These are phyloP conservation scores for Camelina hispida DNA, from an alignment of 345 rosid species.

Conservation along the genomic window DNA sequence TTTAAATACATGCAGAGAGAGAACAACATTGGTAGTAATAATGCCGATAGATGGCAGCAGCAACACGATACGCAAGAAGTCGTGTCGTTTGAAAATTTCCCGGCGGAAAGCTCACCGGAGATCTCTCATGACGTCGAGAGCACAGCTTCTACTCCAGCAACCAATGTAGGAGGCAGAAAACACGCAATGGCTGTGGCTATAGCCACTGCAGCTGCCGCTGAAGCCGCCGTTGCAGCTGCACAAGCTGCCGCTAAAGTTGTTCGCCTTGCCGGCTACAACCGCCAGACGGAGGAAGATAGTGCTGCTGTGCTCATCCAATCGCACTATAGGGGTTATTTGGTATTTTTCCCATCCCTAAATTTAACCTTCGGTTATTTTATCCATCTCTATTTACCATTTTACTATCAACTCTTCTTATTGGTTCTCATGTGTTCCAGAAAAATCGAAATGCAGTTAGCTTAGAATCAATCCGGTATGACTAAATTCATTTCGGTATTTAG, in stretches of 20 bases:
- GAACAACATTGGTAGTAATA: constrained; percentile 25
- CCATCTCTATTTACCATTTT: neutral
- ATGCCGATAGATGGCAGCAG: constrained; percentile 51
- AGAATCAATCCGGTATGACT: neutral
- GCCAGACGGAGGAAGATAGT: constrained; percentile 72
- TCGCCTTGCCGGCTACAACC: constrained; percentile 83
- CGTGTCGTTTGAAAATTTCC: constrained; percentile 84
- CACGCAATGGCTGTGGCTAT: constrained; percentile 89
- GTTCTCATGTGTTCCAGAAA: neutral
- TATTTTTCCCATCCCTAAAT: constrained; percentile 39
- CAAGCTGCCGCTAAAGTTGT: constrained; percentile 96
- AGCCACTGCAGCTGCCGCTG: constrained; percentile 95
- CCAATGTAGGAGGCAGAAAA: constrained; percentile 58
- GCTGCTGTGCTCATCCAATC: constrained; percentile 93
- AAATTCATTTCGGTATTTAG: neutral
- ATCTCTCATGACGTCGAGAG: constrained; percentile 65
- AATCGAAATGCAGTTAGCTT: neutral
- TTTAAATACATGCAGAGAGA: constrained; percentile 33
- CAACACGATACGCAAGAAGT: constrained; percentile 75
- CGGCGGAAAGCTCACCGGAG: constrained; percentile 84
- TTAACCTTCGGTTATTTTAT: no score
- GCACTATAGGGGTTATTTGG: constrained; percentile 85
- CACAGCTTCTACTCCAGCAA: constrained; percentile 53
- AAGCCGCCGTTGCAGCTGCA: constrained; percentile 94
- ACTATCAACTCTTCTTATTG: neutral